Percentiles rank a stretch among this genome's conserved stretches.
These are phyloP conservation scores for Suillus americanus DNA, from an alignment of 768 basidiomycete species.

Conservation along the genomic window DNA sequence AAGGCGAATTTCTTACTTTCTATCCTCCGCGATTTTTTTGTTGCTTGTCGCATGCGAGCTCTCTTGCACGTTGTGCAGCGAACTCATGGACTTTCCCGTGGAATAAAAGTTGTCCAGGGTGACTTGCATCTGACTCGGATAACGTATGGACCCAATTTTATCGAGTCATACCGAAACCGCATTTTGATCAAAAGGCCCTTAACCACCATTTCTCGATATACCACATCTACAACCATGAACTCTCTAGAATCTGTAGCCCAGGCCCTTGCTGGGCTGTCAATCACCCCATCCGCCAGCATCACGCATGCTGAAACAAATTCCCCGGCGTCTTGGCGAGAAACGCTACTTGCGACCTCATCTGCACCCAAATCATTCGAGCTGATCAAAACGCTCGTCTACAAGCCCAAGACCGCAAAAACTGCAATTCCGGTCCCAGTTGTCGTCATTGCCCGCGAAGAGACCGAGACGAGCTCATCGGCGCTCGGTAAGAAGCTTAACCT, in stretches of 20 bases:
- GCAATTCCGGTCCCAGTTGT: conserved; percentile 83
- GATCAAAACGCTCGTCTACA: conserved; percentile 90
- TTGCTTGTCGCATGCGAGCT: conserved; percentile 25
- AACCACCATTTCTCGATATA: conserved; percentile 1
- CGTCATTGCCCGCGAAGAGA: conserved; percentile 80
- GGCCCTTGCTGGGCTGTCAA: conserved; percentile 53
- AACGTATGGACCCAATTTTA: conserved; percentile 13
- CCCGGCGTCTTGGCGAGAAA: conserved; percentile 75
- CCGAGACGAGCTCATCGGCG: conserved; percentile 76
- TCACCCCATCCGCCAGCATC: conserved; percentile 52
- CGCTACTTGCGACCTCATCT: conserved; percentile 52
- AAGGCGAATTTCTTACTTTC: conserved; percentile 8
- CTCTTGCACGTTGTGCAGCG: conserved; percentile 25
- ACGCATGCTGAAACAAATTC: conserved; percentile 64
- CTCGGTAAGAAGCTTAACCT: conserved; percentile 79
- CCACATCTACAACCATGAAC: conserved; percentile 32
- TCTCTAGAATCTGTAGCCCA: conserved; percentile 33
- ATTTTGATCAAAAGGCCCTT: conserved; percentile 16
- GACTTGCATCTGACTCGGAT: conserved; percentile 20
- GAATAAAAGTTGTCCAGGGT: conserved; percentile 13
- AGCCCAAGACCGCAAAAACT: conserved; percentile 93
- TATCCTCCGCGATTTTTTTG: conserved; percentile 8
- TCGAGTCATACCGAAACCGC: conserved; percentile 27
- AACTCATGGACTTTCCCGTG: conserved; percentile 21
- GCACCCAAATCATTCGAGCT: conserved; percentile 65